Conservation (phyloP, 345 rosid species). For the Triadica sebifera region DNA sequence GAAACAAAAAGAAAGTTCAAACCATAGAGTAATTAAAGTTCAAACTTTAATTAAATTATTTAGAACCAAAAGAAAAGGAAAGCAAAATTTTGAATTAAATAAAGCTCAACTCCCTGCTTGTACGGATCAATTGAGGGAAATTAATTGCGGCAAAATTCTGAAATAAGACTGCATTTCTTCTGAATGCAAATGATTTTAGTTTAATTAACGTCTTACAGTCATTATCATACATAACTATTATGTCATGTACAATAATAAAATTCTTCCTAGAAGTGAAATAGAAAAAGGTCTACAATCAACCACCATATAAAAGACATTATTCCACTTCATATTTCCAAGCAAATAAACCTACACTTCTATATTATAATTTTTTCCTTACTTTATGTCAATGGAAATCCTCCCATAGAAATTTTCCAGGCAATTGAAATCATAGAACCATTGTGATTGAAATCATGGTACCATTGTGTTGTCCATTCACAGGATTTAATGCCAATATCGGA, state of each 20-base stretch:
- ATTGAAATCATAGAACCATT: constrained; percentile 14
- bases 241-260: neutral
- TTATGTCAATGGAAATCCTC: constrained; percentile 32
- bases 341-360: too few relatives aligned
- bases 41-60: too few relatives aligned
- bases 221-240: neutral
- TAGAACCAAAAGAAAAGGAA: too few relatives aligned
- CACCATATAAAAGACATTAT: neutral
- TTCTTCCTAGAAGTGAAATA: neutral
- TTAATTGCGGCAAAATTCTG: too few relatives aligned
- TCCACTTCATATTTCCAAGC: constrained; percentile 19
- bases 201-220: neutral
- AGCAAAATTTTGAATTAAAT: too few relatives aligned
- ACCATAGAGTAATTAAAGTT: too few relatives aligned
- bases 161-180: neutral
- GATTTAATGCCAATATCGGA: constrained; percentile 29
- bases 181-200: neutral
- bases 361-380: too few relatives aligned
- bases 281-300: neutral
- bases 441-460: constrained; percentile 10
- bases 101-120: too few relatives aligned
- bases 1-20: too few relatives aligned
- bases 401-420: constrained; percentile 33
- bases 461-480: constrained; percentile 25
- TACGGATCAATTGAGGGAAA: too few relatives aligned